Evolutionary conservation across 2,329 filamentous ascomycete genomes (phyloP).

Genomic region (Fusarium duplospermum): DNA sequence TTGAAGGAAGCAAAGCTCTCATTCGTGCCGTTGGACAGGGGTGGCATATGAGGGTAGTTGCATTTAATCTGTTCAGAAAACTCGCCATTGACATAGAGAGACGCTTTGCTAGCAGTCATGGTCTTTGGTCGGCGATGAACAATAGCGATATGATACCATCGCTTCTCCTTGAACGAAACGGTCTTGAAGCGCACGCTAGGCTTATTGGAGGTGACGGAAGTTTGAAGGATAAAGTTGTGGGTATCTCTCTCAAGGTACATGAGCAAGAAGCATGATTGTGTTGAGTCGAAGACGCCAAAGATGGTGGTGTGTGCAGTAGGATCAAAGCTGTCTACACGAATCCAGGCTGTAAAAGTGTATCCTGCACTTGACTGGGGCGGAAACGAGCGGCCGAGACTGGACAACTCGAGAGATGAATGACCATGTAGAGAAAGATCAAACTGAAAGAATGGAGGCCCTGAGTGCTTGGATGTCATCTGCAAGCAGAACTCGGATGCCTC

Average conservation of each 20-base stretch:
- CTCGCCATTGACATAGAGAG: conserved; percentile 91
- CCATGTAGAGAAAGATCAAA: conserved; percentile 92
- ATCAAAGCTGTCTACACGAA: conserved; percentile 90
- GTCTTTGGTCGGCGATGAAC: conserved; percentile 85
- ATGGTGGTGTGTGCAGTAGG: conserved; percentile 88
- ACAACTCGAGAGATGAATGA: conserved; percentile 89
- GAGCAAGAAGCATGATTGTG: conserved; percentile 92
- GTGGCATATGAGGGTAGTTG: conserved; percentile 83
- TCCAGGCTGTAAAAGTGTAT: conserved; percentile 92
- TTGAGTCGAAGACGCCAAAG: conserved; percentile 93
- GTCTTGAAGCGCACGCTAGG: conserved; percentile 96
- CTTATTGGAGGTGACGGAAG: conserved; percentile 85
- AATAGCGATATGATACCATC: conserved; percentile 94
- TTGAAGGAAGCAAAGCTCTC: conserved; percentile 79
- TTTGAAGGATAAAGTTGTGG: conserved; percentile 94
- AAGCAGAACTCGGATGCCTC: conserved; percentile 76
- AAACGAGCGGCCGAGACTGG: conserved; percentile 86
- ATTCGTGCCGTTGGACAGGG: conserved; percentile 69
- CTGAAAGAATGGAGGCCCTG: conserved; percentile 86
- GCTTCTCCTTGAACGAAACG: conserved; percentile 76
- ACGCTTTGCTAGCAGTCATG: conserved; percentile 81
- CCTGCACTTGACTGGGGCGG: conserved; percentile 83
- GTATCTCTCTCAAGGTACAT: conserved; percentile 95
- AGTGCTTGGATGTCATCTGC: conserved; percentile 78
- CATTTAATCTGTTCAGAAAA: conserved; percentile 93